Base-by-base conservation (phyloP, 495 filamentous ascomycete genomes). In the Aspergillus nidulans region DNA sequence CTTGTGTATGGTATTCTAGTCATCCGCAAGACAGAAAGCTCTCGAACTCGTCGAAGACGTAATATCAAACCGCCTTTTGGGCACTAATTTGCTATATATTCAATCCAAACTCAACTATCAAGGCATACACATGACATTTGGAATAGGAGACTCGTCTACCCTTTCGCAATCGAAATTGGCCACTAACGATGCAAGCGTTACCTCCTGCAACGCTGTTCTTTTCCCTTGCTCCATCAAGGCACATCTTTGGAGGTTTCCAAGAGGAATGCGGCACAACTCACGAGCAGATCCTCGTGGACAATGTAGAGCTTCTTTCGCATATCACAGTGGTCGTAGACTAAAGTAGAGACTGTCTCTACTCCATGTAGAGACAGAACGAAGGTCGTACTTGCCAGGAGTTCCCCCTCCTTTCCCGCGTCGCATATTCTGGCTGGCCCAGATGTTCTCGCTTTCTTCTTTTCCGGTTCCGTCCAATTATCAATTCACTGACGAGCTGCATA, bases 221-320 rank as follows among this genome's bases (percentile, higher is more conserved):
- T 6, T 44, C n/a, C 3, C 25, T n/a, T 24, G 15, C 36, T 3
- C n/a, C 3, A 5, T 39, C 10, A 2, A 43, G 55, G 13, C 44
- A 49, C 34, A 57, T 53, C 36, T 49, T 55, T 18, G n/a, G 53
- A 42, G 12, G 55, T 57, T 6, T 62, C 55, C 15, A 50, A 3
- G 20, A 52, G 44, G 28, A 63, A 63, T 4, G 32, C 46, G 0
- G 57, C 36, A 16, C 45, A 25, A 1, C 49, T 63, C 28, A 57
- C 34, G n/a, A 36, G 36, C 1, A 40, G 42, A 5, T 48, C 34
- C 0, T 34, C 25, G 18, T 59, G 30, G 39, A 44, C 47, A 1
- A 45, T 53, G 3, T 32, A n/a, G 44, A 63, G 57, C 54, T 59
- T 63, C 45, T 49, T 45, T 9, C 60, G 49, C 6, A 63, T 32